Conservation (phyloP, 164 flowering plant species). For the Amborella trichopoda region DNA sequence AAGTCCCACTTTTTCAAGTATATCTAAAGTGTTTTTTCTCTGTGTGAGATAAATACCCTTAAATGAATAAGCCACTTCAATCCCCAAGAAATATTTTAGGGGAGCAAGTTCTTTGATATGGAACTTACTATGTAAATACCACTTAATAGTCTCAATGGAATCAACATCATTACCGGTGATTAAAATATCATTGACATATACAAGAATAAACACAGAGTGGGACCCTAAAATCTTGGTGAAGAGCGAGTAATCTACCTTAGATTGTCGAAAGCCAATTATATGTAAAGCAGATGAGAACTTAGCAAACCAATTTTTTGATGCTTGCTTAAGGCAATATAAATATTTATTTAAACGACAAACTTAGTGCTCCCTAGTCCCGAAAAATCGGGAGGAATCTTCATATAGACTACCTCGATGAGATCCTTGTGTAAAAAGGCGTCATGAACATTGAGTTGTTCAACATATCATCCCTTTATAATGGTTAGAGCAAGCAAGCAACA, state of each 20-base stretch:
- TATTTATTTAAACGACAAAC: conserved; percentile 1
- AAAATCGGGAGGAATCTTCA: not conserved
- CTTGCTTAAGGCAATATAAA: not conserved
- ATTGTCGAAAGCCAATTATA: not conserved
- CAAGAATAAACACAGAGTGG: not conserved
- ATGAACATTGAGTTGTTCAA: not conserved
- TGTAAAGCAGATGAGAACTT: not conserved
- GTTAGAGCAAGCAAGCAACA: not conserved
- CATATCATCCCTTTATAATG: not conserved
- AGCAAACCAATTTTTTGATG: not conserved
- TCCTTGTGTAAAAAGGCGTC: not conserved
- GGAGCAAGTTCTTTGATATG: not conserved
- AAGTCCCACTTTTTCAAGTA: not conserved
- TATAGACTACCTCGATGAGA: not conserved
- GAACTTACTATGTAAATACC: not conserved
- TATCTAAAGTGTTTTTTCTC: not conserved
- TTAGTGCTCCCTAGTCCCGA: not conserved
- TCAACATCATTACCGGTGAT: not conserved
- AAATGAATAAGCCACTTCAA: not conserved
- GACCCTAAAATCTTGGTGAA: not conserved
- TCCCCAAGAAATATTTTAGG: not conserved
- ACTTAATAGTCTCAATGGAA: not conserved
- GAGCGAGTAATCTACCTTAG: not conserved
- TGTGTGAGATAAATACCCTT: not conserved
- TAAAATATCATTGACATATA: not conserved